Conservation (phyloP, 768 basidiomycete genomes). For the Mrakia blollopis region DNA sequence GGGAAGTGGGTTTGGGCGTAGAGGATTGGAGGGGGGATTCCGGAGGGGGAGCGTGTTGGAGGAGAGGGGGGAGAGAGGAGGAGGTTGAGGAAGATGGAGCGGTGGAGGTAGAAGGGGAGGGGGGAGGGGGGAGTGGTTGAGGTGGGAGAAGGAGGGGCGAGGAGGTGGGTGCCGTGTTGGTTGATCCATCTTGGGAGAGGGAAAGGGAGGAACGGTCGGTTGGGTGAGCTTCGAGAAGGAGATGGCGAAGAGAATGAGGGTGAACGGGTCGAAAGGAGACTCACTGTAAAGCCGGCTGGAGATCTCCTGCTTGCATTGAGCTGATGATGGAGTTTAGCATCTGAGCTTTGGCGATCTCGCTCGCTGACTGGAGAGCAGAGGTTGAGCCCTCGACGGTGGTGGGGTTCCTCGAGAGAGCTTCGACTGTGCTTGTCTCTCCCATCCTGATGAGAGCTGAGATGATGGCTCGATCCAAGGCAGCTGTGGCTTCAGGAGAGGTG, state of each 20-base stretch:
- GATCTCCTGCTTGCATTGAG: conserved; percentile 35
- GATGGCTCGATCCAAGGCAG: conserved; percentile 36
- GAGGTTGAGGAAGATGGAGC: conserved; percentile 79
- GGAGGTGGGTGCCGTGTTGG: conserved; percentile 61
- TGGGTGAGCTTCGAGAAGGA: conserved; percentile 13
- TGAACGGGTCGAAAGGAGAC: conserved; percentile 37
- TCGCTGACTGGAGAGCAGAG: background rate
- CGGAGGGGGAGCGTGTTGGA: conserved; percentile 52
- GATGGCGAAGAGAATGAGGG: background rate
- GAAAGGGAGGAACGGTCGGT: conserved; percentile 16
- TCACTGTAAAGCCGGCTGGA: conserved; percentile 68
- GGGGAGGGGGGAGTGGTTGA: conserved; percentile 52
- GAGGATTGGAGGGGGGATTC: conserved; percentile 55
- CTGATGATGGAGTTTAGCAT: conserved; percentile 38
- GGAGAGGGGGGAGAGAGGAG: conserved; percentile 50
- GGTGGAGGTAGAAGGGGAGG: conserved; percentile 83
- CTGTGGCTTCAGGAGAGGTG: conserved; percentile 37
- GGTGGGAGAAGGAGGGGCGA: conserved; percentile 52
- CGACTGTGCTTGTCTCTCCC: conserved; percentile 35
- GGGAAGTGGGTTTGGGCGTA: conserved; percentile 68
- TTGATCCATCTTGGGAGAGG: conserved; percentile 64
- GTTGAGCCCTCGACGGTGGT: too few species aligned
- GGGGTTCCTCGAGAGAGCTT: background rate
- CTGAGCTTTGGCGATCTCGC: conserved; percentile 32
- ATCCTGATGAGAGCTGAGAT: conserved; percentile 40